Evolutionary conservation across 305 asterid genomes (phyloP).

Genomic region (Fraxinus floribunda): DNA sequence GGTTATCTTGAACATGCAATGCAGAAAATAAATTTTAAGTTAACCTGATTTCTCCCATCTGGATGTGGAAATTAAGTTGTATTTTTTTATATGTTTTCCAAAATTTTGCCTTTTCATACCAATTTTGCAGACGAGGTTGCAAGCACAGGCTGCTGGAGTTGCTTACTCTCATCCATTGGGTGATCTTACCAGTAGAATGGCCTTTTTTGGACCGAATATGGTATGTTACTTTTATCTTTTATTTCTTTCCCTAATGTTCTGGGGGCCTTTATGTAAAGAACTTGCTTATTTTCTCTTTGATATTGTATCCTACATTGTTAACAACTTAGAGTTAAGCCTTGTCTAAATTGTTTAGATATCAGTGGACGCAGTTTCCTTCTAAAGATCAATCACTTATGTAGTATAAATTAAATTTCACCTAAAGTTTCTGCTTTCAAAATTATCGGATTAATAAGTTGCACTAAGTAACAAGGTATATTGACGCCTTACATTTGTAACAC

Average conservation of each 20-base stretch:
- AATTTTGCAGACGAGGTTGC: slow-evolving; percentile 74
- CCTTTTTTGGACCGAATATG: slow-evolving; percentile 88
- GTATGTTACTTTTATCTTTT: slow-evolving; percentile 32
- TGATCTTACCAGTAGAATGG: slow-evolving; percentile 82
- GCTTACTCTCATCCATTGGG: slow-evolving; percentile 84
- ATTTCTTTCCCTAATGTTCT: neutral
- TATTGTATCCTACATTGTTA: neutral
- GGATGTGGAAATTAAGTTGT: neutral
- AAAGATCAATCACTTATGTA: neutral
- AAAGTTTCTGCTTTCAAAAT: neutral
- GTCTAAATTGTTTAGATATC: neutral
- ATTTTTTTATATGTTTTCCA: neutral
- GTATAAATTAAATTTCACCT: neutral
- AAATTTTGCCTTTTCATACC: neutral
- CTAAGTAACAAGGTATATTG: neutral
- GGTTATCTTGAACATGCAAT: neutral
- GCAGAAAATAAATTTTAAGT: neutral
- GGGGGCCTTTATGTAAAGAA: neutral
- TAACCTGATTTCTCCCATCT: neutral
- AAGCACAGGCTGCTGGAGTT: slow-evolving; percentile 96
- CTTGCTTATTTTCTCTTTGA: neutral
- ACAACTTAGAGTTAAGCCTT: neutral
- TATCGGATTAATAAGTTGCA: neutral
- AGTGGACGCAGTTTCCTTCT: neutral
- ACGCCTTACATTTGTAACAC: neutral